These are phyloP conservation scores for Dispira parvispora DNA, from an alignment of 192 early-diverging fungal genomes.

Conservation along the genomic window DNA sequence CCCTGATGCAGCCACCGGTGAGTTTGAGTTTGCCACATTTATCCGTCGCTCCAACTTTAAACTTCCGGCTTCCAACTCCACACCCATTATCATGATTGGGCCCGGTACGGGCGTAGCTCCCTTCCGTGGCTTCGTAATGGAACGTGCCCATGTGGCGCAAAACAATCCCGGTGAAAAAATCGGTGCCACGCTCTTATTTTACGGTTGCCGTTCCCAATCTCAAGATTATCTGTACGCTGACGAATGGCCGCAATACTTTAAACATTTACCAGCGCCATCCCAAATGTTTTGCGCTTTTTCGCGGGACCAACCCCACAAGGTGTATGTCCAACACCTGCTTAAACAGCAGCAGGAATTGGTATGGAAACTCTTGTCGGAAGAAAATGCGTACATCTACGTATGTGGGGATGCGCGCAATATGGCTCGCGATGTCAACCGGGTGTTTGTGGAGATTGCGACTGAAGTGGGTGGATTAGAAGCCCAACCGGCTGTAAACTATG, in stretches of 20 bases:
- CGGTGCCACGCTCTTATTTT: constrained; percentile 82
- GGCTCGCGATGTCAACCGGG: constrained; percentile 75
- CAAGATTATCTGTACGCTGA: constrained; percentile 83
- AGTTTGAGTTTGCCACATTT: constrained; percentile 59
- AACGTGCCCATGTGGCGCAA: constrained; percentile 46
- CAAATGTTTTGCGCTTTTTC: constrained; percentile 84
- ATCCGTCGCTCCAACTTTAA: constrained; percentile 83
- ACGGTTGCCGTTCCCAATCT: constrained; percentile 73
- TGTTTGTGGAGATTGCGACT: constrained; percentile 49
- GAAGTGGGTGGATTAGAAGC: constrained; percentile 43
- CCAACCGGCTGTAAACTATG: constrained; percentile 51
- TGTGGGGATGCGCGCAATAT: constrained; percentile 96
- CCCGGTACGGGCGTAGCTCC: constrained; percentile 99
- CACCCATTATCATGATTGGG: constrained; percentile 92
- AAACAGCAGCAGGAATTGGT: constrained; percentile 53
- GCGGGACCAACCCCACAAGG: constrained; percentile 65
- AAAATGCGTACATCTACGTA: constrained; percentile 67
- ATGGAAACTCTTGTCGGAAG: constrained; percentile 61
- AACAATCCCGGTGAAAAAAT: constrained; percentile 45
- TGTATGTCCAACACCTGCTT: constrained; percentile 91
- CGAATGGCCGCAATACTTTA: constrained; percentile 49
- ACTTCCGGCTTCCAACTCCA: constrained; percentile 57
- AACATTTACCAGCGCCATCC: constrained; percentile 26
- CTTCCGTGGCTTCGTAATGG: constrained; percentile 90
- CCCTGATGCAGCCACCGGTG: constrained; percentile 3